phyloP scores from a whole-genome alignment of 148 eudicot genomes.

The Heliamphora exappendiculata region DNA sequence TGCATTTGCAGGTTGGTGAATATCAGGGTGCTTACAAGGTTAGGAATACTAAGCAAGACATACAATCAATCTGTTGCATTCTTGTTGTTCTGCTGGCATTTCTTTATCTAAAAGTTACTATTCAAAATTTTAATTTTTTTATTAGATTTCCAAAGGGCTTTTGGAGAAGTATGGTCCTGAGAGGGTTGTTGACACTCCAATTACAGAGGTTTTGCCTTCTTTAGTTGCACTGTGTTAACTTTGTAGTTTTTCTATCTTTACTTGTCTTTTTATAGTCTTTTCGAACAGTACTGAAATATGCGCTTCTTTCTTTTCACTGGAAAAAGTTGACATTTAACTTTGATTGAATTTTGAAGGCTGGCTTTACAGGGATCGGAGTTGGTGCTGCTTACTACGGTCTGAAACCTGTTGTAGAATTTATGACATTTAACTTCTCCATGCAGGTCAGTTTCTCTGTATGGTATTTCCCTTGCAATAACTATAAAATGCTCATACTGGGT shows the following conservation, averaged over 20 bases:
- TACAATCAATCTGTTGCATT: not conserved
- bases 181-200: slow-evolving; percentile 63
- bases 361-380: slow-evolving; percentile 97
- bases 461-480: not conserved
- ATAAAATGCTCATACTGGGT: not conserved
- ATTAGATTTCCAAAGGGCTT: slow-evolving; percentile 64
- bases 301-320: not conserved
- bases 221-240: not conserved
- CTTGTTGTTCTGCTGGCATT: not conserved
- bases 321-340: not conserved
- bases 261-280: not conserved
- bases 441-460: slow-evolving; percentile 48
- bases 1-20: slow-evolving; percentile 53
- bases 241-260: not conserved
- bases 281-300: not conserved
- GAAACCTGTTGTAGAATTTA: slow-evolving; percentile 81
- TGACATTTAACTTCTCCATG: slow-evolving; percentile 99
- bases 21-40: slow-evolving; percentile 80
- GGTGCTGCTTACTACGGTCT: slow-evolving; percentile 93
- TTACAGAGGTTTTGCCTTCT: slow-evolving; percentile 45
- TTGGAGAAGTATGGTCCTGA: slow-evolving; percentile 63
- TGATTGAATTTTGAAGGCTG: slow-evolving; percentile 54
- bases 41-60: slow-evolving; percentile 12
- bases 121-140: not conserved
- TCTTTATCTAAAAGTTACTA: not conserved